These are phyloP conservation scores for Lipomyces sp. DNA, from an alignment of 805 yeast genomes.

Conservation along the genomic window DNA sequence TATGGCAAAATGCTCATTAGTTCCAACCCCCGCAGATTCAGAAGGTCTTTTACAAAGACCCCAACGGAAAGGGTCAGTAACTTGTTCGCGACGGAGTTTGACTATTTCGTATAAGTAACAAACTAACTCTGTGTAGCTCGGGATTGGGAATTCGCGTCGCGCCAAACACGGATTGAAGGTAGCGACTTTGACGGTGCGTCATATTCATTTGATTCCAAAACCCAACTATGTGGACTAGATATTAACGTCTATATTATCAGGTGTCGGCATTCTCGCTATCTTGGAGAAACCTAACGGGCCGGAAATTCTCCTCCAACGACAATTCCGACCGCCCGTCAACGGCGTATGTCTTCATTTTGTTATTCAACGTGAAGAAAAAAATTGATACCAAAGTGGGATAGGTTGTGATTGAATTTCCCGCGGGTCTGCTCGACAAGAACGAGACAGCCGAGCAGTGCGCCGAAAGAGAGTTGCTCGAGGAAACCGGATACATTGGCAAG, in stretches of 20 bases:
- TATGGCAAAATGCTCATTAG: constrained; percentile 9
- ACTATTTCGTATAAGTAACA: not conserved
- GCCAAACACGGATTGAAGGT: constrained; percentile 70
- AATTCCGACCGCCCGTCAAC: constrained; percentile 89
- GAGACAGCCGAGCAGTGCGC: constrained; percentile 83
- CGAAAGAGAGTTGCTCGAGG: constrained; percentile 83
- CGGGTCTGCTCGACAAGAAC: constrained; percentile 83
- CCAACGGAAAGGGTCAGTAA: constrained; percentile 56
- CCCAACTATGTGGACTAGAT: not conserved
- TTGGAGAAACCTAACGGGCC: constrained; percentile 58
- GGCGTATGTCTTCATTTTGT: constrained; percentile 60
- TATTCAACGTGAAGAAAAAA: not conserved
- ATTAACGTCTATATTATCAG: constrained; percentile 18
- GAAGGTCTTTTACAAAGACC: constrained; percentile 72
- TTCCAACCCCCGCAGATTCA: constrained; percentile 50
- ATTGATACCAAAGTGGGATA: not conserved
- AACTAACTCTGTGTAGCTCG: constrained; percentile 47
- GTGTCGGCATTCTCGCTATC: constrained; percentile 82
- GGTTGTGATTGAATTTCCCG: constrained; percentile 79
- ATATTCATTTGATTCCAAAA: not conserved
- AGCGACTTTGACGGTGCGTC: constrained; percentile 69
- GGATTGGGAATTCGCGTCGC: constrained; percentile 89
- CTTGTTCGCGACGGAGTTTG: not conserved
- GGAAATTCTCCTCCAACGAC: constrained; percentile 74
- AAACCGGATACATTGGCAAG: constrained; percentile 86